phyloP scores from a whole-genome alignment of 2,329 filamentous ascomycete genomes.

The Tolypocladium paradoxum region DNA sequence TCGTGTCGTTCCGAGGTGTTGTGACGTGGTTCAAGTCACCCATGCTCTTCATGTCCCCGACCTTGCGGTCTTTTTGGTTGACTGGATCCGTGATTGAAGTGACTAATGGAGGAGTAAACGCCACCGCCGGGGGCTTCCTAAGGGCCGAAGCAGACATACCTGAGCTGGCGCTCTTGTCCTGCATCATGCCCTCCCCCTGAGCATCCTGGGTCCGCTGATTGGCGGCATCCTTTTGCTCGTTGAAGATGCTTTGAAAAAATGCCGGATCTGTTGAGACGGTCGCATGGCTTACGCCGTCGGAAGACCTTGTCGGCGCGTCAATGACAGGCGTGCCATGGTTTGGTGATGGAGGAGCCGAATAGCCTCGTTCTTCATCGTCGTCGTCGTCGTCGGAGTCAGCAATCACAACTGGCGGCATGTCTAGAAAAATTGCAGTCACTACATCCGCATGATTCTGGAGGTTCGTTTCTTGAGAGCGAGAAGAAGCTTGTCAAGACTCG shows the following conservation, averaged over 20 bases:
- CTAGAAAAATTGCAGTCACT: background rate
- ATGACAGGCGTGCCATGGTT: background rate
- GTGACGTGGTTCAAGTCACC: background rate
- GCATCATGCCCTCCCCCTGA: background rate
- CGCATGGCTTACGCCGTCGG: slow-evolving; percentile 15
- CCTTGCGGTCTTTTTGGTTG: background rate
- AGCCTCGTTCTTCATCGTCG: slow-evolving; percentile 12
- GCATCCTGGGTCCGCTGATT: slow-evolving; percentile 5
- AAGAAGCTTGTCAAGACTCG: background rate
- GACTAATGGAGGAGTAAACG: background rate
- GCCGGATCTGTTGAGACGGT: slow-evolving; percentile 35
- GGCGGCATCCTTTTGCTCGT: slow-evolving; percentile 30
- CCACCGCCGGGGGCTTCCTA: too few relatives aligned
- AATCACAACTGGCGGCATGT: slow-evolving; percentile 18
- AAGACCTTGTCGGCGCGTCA: slow-evolving; percentile 9
- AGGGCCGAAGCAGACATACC: background rate
- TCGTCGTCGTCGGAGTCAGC: slow-evolving; percentile 29
- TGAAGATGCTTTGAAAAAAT: slow-evolving; percentile 36
- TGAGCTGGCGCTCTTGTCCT: background rate
- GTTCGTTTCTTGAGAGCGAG: background rate
- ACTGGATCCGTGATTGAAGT: background rate
- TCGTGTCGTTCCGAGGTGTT: background rate
- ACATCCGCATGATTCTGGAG: too few relatives aligned
- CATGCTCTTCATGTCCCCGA: background rate
- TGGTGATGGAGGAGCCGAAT: slow-evolving; percentile 6